Base-by-base conservation (phyloP, 768 basidiomycete species). In the Tremella fuciformis region DNA sequence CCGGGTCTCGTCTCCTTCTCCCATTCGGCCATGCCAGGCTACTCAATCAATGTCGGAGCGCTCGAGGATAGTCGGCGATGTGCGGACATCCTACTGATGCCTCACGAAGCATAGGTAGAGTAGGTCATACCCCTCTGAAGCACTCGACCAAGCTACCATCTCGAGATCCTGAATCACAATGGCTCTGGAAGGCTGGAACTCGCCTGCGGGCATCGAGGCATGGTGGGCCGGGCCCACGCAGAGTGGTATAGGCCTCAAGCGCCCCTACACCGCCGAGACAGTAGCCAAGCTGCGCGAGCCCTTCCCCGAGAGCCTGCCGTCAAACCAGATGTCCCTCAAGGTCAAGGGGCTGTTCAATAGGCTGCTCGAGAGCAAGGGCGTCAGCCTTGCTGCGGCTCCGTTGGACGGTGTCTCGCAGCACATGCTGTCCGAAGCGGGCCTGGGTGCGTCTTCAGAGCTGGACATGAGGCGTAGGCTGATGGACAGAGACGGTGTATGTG, bases 281-380 rank as follows among this genome's bases (percentile, higher is more conserved):
- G 88, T 97, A 62, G 91, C 85, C 3, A 84, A 87, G 21, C 93
- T 96, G 79, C 91, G 94, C 69, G 93, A 93, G 26, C 86, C 86
- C 16, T 80, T 91, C 18, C 88, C 90, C 8, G 84, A 89, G n/a
- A 86, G 88, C 3, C 83, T 88, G 25, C 87, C 86, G 8, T 86
- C 86, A 1, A 85, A 86, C 8, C 74, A 89, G 18, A 83, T 89
- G 8, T 85, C 91, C 15, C 83, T 91, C 80, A 96, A 96, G 77
- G 82, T 97, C 16, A 88, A 83, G 74, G 79, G 80, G 13, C 71
- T 86, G 7, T 81, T 97, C 49, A 79, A 81, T 18, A 81, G 83
- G 49, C 85, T 86, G 44, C 83, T 84, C 22, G 82, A 80, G 38
- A 83, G 82, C 40, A 82, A 83, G 26, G 80, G 80, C 63, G 91